These are phyloP conservation scores for Coniella lustricola DNA, from an alignment of 2,329 filamentous ascomycete genomes.

Conservation along the genomic window DNA sequence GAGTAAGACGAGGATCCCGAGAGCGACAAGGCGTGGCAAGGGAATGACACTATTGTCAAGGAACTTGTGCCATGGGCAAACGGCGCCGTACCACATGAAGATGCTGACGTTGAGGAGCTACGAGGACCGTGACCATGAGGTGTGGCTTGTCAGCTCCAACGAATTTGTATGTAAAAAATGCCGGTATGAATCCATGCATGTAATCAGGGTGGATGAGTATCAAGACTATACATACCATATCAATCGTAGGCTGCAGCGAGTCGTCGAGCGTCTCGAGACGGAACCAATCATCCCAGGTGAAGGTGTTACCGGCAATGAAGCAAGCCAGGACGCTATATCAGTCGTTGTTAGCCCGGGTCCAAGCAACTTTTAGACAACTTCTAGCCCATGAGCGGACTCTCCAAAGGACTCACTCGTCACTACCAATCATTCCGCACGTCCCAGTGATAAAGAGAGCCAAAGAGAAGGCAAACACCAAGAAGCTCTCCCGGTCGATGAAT, in stretches of 20 bases:
- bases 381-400: not conserved
- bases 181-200: not conserved
- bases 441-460: slow-evolving; percentile 81
- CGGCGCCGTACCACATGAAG: slow-evolving; percentile 86
- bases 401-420: slow-evolving; percentile 53
- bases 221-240: slow-evolving; percentile 50
- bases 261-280: slow-evolving; percentile 82
- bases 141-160: not conserved
- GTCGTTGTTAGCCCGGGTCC: not conserved
- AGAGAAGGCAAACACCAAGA: slow-evolving; percentile 78
- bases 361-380: no score
- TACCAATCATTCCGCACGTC: slow-evolving; percentile 80
- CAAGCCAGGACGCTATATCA: slow-evolving; percentile 62
- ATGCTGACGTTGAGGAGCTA: slow-evolving; percentile 72
- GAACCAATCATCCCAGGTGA: slow-evolving; percentile 95
- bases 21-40: slow-evolving; percentile 61
- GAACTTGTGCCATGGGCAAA: slow-evolving; percentile 75
- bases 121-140: not conserved
- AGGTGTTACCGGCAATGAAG: slow-evolving; percentile 85
- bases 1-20: slow-evolving; percentile 71
- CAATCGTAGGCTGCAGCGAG: slow-evolving; percentile 86
- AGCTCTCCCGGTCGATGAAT: slow-evolving; percentile 81
- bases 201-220: not conserved
- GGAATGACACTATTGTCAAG: slow-evolving; percentile 60
- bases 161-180: not conserved